Evolutionary conservation across 2,329 filamentous ascomycete genomes (phyloP).

Genomic region (Fragosphaeria purpurea): DNA sequence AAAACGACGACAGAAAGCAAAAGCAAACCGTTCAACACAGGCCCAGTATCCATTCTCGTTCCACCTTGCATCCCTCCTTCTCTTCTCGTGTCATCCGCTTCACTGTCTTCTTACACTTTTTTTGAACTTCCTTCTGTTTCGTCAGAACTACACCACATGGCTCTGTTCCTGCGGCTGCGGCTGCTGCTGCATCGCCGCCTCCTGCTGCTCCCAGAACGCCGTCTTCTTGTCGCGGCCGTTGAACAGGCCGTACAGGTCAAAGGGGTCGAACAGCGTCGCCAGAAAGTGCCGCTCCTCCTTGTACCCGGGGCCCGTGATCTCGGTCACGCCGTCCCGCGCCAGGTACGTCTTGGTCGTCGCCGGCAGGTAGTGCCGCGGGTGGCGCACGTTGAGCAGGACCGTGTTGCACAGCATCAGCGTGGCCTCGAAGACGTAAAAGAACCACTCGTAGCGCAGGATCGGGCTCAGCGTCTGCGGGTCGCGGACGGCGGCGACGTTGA

Average conservation of each 20-base stretch:
- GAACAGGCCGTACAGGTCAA: slow-evolving; percentile 17
- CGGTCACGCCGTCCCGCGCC: slow-evolving; percentile 36
- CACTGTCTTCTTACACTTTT: too few relatives aligned
- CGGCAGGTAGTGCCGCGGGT: slow-evolving; percentile 42
- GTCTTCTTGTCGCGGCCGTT: slow-evolving; percentile 15
- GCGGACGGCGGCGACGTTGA: slow-evolving; percentile 50
- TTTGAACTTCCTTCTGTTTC: too few relatives aligned
- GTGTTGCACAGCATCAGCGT: slow-evolving; percentile 41
- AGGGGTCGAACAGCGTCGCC: slow-evolving; percentile 28
- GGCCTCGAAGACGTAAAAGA: slow-evolving; percentile 49
- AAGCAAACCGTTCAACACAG: too few relatives aligned
- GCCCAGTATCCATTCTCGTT: too few relatives aligned
- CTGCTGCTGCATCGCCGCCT: background rate
- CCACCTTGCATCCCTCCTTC: too few relatives aligned
- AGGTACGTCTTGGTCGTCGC: slow-evolving; percentile 39
- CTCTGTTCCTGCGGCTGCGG: too few relatives aligned
- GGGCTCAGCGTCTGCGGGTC: slow-evolving; percentile 43
- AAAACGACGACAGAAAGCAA: too few relatives aligned
- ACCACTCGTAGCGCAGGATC: slow-evolving; percentile 48
- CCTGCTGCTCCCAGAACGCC: slow-evolving; percentile 13
- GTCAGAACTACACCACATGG: too few relatives aligned
- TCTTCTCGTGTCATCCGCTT: too few relatives aligned
- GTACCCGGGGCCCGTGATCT: slow-evolving; percentile 39
- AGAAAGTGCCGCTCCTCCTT: slow-evolving; percentile 35
- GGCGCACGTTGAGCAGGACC: slow-evolving; percentile 37